Conservation (phyloP, 106 monocot species). For the Platanthera guangdongensis region DNA sequence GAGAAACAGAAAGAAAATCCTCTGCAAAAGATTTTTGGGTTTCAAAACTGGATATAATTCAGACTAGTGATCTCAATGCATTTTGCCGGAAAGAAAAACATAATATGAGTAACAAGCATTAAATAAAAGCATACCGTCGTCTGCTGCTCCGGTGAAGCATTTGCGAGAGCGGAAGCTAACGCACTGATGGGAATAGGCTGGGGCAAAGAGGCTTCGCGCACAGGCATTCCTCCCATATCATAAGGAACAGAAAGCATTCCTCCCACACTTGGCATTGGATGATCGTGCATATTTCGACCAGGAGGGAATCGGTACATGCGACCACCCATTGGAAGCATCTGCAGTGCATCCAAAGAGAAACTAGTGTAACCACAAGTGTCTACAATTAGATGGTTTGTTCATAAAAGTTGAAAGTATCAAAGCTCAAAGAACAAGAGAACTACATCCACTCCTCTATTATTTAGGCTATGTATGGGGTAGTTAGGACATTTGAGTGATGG, state of each 20-base stretch:
- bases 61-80: too few relatives aligned
- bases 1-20: too few relatives aligned
- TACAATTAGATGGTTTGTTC: neutral
- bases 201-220: conserved; percentile 33
- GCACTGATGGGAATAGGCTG: conserved; percentile 66
- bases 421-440: neutral
- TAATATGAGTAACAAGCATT: neutral
- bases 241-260: conserved; percentile 59
- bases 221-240: conserved; percentile 44
- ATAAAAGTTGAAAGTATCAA: neutral
- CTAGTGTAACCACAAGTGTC: neutral
- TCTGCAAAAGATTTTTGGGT: too few relatives aligned
- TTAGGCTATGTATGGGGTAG: too few relatives aligned
- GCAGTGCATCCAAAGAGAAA: neutral
- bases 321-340: conserved; percentile 57
- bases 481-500: too few relatives aligned
- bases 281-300: conserved; percentile 48
- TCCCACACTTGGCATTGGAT: conserved; percentile 40
- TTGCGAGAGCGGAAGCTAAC: conserved; percentile 69
- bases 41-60: too few relatives aligned
- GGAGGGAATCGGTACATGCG: conserved; percentile 63
- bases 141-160: conserved; percentile 70
- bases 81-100: too few relatives aligned
- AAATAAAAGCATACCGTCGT: conserved; percentile 34
- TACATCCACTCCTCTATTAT: neutral